Conservation (phyloP, 768 basidiomycete genomes). For the Lentinula guzmanii region DNA sequence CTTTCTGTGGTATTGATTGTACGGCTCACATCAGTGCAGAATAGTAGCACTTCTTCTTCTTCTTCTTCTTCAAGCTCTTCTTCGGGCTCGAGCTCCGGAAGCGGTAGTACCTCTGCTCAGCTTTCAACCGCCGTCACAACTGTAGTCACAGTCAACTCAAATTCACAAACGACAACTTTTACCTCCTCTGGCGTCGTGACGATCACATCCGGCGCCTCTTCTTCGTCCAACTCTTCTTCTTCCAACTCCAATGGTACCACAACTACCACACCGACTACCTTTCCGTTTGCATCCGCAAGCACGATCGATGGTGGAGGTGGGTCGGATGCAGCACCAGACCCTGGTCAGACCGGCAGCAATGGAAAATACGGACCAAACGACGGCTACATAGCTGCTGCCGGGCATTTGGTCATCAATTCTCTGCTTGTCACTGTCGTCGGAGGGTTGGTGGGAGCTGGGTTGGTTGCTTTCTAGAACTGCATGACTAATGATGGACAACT, state of each 20-base stretch:
- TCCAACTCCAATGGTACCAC: background rate
- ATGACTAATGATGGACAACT: background rate
- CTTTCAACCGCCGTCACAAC: constrained; percentile 33
- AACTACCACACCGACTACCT: background rate
- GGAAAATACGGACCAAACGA: constrained; percentile 3
- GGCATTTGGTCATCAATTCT: background rate
- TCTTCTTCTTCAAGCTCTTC: background rate
- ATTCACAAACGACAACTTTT: constrained; percentile 34
- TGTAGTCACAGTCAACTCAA: constrained; percentile 28
- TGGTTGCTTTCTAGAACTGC: background rate
- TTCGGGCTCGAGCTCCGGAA: constrained; percentile 7
- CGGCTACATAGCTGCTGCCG: background rate
- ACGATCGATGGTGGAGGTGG: constrained; percentile 4
- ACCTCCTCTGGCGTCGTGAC: constrained; percentile 40
- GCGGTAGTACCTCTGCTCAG: constrained; percentile 20
- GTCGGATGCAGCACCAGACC: background rate
- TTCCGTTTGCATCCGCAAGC: background rate
- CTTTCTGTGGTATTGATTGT: too few relatives aligned
- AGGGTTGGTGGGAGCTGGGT: background rate
- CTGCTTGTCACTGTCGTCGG: background rate
- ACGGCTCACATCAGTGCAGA: background rate
- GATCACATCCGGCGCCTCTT: constrained; percentile 27
- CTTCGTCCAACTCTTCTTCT: background rate
- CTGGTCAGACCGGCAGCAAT: background rate
- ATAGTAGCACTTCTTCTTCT: background rate